Evolutionary conservation across 2,329 filamentous ascomycete genomes (phyloP), one percentile per base, ranked within the genome.

Genomic region (Fusarium sarcochroum): DNA sequence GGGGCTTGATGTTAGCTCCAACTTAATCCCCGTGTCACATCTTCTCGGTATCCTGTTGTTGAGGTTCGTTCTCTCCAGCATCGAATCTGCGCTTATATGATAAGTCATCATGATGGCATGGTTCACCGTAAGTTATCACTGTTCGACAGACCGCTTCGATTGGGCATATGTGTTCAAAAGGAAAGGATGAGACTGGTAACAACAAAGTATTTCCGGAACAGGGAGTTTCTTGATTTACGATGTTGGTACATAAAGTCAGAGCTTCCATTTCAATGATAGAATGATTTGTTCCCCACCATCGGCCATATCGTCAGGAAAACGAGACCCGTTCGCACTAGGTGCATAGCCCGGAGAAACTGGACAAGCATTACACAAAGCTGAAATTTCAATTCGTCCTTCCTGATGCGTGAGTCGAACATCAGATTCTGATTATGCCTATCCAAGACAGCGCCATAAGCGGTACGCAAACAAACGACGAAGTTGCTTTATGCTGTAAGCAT

Each of bases 1-100:
- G 42, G 15, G 58, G 57, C 48, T 69, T 41, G 51, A 53, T 35
- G 48, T 34, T 70, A 68, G 63, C 42, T 50, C 53, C 44, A 57
- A 63, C 51, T 41, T 51, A 50, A 52, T 56, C 53, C 49, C 52
- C 40, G 47, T 50, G 27, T 44, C 46, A 50, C 56, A 41, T 46
- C 32, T 42, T 50, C 53, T 54, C 53, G 42, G 42, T 44, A 56
- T 50, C 23, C 42, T 44, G 21, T 41, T 40, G 46, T 32, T 38
- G 27, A 35, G 35, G 23, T 18, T 53, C 32, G 34, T 61, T 37
- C 56, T 37, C 52, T 46, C 34, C 51, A 60, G 20, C 44, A 44
- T 49, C 30, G 30, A 57, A 54, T 47, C 32, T 45, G 44, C 35
- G 51, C 52, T 46, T 14, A n/a, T 46, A 45, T 41, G 32, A 32